phyloP scores from a whole-genome alignment of 1,284 basidiomycete genomes.

The Puccinia polysora region DNA sequence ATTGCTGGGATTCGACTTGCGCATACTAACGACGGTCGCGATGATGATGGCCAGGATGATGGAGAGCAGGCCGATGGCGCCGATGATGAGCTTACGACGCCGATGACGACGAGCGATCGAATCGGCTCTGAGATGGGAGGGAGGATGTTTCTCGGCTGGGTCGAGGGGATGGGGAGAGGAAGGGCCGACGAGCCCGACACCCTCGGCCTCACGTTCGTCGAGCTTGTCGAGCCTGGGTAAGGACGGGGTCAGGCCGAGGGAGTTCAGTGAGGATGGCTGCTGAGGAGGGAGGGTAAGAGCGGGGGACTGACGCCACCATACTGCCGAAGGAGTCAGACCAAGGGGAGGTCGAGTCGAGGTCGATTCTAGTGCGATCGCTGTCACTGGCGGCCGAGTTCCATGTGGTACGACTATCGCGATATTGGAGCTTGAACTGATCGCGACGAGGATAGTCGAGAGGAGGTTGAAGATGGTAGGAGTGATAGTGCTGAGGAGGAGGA shows the following conservation, averaged over 20 bases:
- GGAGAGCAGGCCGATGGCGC: background rate
- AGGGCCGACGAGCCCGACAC: slow-evolving; percentile 6
- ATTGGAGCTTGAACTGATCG: too few relatives aligned
- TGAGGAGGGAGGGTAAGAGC: background rate
- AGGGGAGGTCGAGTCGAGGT: background rate
- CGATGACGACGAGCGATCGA: background rate
- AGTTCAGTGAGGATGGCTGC: background rate
- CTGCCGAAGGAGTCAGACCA: background rate
- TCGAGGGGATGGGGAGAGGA: background rate
- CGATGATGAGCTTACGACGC: slow-evolving; percentile 5
- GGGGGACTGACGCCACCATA: slow-evolving; percentile 4
- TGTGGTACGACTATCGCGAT: slow-evolving; percentile 3
- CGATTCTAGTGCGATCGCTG: slow-evolving; percentile 17
- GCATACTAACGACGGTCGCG: too few relatives aligned
- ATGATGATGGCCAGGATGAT: slow-evolving; percentile 2
- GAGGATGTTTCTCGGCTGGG: background rate
- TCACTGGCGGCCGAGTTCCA: slow-evolving; percentile 4
- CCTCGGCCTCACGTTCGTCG: slow-evolving; percentile 21
- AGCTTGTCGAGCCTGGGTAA: slow-evolving; percentile 6
- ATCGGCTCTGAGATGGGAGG: background rate
- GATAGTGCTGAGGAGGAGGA: background rate
- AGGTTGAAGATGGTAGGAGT: background rate
- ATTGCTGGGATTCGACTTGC: too few relatives aligned
- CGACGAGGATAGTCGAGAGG: too few relatives aligned
- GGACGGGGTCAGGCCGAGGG: background rate